Conservation (phyloP, 768 basidiomycete genomes). For the Pleurotus platypus region DNA sequence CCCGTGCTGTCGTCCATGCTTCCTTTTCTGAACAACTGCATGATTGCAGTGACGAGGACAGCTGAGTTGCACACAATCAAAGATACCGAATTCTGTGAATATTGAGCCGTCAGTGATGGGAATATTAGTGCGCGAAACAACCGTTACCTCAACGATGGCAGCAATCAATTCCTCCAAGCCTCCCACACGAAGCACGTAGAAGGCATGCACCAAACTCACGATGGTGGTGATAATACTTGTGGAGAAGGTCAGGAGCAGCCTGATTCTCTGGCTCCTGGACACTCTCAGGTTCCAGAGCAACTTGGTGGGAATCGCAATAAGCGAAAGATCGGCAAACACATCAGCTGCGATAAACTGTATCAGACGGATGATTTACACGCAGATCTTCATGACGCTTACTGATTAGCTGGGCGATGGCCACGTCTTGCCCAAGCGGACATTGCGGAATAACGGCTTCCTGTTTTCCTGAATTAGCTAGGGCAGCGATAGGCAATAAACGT, state of each 20-base stretch:
- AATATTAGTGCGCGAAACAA: slow-evolving; percentile 24
- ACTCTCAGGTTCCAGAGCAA: slow-evolving; percentile 41
- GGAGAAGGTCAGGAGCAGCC: slow-evolving; percentile 50
- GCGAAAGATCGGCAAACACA: slow-evolving; percentile 38
- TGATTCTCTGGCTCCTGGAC: slow-evolving; percentile 28
- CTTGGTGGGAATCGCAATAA: slow-evolving; percentile 41
- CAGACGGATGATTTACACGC: not conserved
- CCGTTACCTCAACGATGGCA: slow-evolving; percentile 38
- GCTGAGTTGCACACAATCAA: slow-evolving; percentile 38
- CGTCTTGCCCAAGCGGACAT: slow-evolving; percentile 40
- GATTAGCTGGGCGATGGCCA: slow-evolving; percentile 49
- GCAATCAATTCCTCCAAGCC: slow-evolving; percentile 28
- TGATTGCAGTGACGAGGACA: slow-evolving; percentile 26
- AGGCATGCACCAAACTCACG: slow-evolving; percentile 44
- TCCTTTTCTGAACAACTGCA: not conserved
- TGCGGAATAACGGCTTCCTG: slow-evolving; percentile 22
- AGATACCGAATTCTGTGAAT: slow-evolving; percentile 27
- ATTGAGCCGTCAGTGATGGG: slow-evolving; percentile 38
- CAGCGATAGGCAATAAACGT: not conserved
- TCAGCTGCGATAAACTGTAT: slow-evolving; percentile 34
- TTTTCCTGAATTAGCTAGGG: not conserved
- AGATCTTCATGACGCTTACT: slow-evolving; percentile 29
- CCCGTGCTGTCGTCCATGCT: not conserved
- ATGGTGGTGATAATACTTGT: slow-evolving; percentile 48
- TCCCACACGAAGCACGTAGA: slow-evolving; percentile 30